Evolutionary conservation across 768 basidiomycete species (phyloP), one percentile per base, ranked within the genome.

Genomic region (Lactarius quietus): DNA sequence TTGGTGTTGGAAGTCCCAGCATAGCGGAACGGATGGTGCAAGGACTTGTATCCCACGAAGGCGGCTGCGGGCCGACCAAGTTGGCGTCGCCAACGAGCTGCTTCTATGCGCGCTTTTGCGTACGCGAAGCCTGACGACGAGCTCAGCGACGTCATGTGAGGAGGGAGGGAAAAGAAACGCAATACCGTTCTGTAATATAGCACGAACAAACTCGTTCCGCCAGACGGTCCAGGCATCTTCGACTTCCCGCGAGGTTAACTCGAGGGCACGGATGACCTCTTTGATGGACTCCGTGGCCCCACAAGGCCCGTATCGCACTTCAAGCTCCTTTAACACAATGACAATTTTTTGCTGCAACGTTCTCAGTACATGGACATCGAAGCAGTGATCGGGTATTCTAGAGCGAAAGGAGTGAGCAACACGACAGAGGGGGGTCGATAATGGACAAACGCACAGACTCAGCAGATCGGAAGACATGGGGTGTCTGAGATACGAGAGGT

Each of bases 281-380:
- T 51, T 33, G 23, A 53, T 35, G 18, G 48, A 57, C 54, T 14
- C 48, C 6, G 2, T 57, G 1, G n/a, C 48, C 26, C 8, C 15
- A 23, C 29, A 57, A 3, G 14, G 36, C 5, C 56, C 56, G 26
- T 36, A 14, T 14, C 38, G 31, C 2, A 3, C 20, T 2, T 38
- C 48, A 1, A 61, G 38, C n/a, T 12, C 17, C 5, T 6, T 5
- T 4, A 57, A n/a, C 51, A 36, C 4, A 9, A 4, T 12, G 18
- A 29, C 23, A 4, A 64, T 28, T 1, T 26, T 15, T 6, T 41
- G 18, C 14, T 51, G 62, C 23, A 52, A 57, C 2, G 61, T 62
- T 18, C 61, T 28, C 9, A 66, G 41, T 7, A 45, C 57, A 10
- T 66, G 56, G 1, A 66, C 61, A 10, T 66, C 65, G 6, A 62